Percentiles rank a stretch among this genome's conserved stretches.
These are phyloP conservation scores for Vaccinium corymbosum DNA, from an alignment of 148 eudicot species.

Conservation along the genomic window DNA sequence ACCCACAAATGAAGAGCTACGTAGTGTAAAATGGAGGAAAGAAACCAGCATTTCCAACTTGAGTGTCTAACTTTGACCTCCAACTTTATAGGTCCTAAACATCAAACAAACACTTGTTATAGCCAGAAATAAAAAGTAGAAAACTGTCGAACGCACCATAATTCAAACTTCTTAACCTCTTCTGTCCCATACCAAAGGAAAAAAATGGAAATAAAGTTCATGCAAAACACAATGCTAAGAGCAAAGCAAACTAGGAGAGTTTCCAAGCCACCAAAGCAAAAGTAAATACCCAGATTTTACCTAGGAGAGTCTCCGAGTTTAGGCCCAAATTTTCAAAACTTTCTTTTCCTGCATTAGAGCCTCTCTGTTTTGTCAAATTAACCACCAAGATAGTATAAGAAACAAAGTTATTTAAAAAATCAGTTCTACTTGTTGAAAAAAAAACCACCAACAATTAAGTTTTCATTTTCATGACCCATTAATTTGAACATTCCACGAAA, in stretches of 20 bases:
- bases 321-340: no score
- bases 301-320: no score
- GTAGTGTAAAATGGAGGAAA: neutral
- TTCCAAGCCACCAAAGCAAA: slow-evolving; percentile 3
- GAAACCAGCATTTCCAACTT: slow-evolving; percentile 30
- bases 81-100: slow-evolving; percentile 79
- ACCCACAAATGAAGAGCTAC: neutral
- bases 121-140: neutral
- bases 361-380: no score
- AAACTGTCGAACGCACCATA: neutral
- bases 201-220: neutral
- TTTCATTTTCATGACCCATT: no score
- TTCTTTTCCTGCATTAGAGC: no score
- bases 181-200: neutral
- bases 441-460: no score
- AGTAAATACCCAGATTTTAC: neutral
- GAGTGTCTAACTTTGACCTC: slow-evolving; percentile 83
- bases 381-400: no score
- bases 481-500: no score
- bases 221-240: neutral
- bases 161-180: no score
- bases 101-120: neutral
- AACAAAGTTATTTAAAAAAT: no score
- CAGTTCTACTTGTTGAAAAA: no score
- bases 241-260: neutral